These are phyloP conservation scores for Calonectria naviculata DNA, from an alignment of 2,329 filamentous ascomycete genomes.

Conservation along the genomic window DNA sequence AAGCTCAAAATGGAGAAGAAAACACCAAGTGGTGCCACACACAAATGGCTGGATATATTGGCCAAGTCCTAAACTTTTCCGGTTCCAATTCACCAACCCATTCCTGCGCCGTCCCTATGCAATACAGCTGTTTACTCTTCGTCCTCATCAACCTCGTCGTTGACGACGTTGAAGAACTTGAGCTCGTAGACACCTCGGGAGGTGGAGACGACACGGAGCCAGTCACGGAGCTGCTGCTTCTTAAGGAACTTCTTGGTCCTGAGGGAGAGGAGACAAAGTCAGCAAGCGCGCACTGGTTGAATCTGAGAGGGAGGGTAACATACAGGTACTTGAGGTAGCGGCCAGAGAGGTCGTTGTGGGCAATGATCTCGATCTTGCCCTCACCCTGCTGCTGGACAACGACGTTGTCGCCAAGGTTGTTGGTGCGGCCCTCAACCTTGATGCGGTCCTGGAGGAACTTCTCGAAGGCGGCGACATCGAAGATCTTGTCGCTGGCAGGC, in stretches of 20 bases:
- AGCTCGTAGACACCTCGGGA: constrained; percentile 99
- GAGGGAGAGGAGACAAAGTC: neutral
- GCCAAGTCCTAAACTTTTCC: constrained; percentile 43
- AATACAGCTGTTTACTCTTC: constrained; percentile 81
- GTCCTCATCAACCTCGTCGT: constrained; percentile 97
- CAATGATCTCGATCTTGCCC: constrained; percentile 97
- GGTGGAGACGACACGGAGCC: constrained; percentile 98
- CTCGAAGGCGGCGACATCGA: constrained; percentile 98
- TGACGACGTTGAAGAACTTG: constrained; percentile 99
- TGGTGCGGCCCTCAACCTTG: constrained; percentile 99
- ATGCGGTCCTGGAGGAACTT: constrained; percentile 99
- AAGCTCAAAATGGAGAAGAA: constrained; percentile 13
- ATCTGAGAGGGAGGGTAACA: constrained; percentile 49
- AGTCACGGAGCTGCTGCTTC: constrained; percentile 99
- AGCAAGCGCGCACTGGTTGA: neutral
- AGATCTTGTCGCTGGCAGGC: constrained; percentile 99
- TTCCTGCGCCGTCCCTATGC: constrained; percentile 43
- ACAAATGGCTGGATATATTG: constrained; percentile 46
- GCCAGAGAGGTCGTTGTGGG: constrained; percentile 97
- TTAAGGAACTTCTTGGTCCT: constrained; percentile 99
- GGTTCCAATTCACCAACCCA: constrained; percentile 45
- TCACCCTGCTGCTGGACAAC: constrained; percentile 91
- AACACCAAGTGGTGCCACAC: constrained; percentile 45
- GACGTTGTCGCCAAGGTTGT: constrained; percentile 96
- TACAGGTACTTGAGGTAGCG: constrained; percentile 99